Percentiles rank a stretch among this genome's conserved stretches.
Evolutionary conservation across 257 asterid genomes (phyloP).

Genomic region (Solanum pimpinellifolium): DNA sequence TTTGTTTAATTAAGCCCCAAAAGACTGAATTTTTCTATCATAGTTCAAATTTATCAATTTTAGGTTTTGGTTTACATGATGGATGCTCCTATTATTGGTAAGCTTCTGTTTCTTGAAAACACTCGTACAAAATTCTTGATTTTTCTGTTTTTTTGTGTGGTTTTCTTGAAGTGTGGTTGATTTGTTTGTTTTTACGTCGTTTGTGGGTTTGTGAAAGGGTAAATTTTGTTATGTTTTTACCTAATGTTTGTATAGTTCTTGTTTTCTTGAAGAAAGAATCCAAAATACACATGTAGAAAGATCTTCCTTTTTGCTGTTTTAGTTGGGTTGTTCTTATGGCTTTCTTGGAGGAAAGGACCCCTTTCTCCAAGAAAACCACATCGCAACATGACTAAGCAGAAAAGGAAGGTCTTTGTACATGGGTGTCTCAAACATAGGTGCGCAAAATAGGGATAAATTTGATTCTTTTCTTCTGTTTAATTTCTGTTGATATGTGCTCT

Average conservation of each 20-base stretch:
- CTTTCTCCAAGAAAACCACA: background rate
- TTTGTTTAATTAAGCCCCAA: background rate
- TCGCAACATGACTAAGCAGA: background rate
- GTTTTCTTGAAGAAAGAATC: background rate
- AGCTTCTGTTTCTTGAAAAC: background rate
- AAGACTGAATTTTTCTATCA: background rate
- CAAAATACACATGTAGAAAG: background rate
- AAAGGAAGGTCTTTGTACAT: background rate
- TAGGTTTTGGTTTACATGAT: background rate
- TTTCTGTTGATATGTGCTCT: background rate
- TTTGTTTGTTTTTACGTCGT: background rate
- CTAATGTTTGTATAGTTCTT: background rate
- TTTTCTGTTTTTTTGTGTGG: background rate
- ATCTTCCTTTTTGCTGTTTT: too few relatives aligned
- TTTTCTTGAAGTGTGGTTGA: background rate
- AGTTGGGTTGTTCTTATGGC: background rate
- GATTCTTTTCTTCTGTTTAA: background rate
- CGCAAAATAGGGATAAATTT: background rate
- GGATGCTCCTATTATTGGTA: slow-evolving; percentile 11
- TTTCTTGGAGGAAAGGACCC: background rate
- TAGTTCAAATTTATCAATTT: background rate
- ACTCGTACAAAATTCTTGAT: background rate
- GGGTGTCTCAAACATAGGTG: background rate
- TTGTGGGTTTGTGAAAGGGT: background rate
- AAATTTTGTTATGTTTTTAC: background rate